Evolutionary conservation across 306 rosid species (phyloP).

Genomic region (Purshia tridentata): DNA sequence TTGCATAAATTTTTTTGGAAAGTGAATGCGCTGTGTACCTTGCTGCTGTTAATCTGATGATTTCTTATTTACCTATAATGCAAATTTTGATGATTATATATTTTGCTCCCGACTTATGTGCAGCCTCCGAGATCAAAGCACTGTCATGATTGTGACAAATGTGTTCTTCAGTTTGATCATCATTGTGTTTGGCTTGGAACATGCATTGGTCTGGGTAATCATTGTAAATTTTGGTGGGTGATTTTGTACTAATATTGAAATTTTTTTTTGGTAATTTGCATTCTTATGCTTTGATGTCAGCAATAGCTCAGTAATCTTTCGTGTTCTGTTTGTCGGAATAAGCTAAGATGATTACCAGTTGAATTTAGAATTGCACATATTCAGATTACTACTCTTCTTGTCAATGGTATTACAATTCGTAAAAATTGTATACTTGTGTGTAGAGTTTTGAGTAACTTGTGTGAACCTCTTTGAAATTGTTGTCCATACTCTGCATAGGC

Average conservation of each 20-base stretch:
- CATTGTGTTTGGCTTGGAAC: conserved; percentile 99
- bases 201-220: conserved; percentile 92
- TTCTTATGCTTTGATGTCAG: conserved; percentile 17
- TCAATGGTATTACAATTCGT: not conserved
- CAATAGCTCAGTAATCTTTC: conserved; percentile 14
- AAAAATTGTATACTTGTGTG: not conserved
- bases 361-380: not conserved
- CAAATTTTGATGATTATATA: conserved; percentile 25
- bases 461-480: not conserved
- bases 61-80: not conserved
- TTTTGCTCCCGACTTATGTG: conserved; percentile 30
- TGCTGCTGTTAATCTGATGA: not conserved
- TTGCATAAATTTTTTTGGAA: not conserved
- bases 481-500: not conserved
- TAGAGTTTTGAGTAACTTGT: not conserved
- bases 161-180: conserved; percentile 97
- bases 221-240: conserved; percentile 96
- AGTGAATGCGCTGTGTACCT: not conserved
- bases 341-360: conserved; percentile 8
- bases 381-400: not conserved
- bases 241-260: not conserved
- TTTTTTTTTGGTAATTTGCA: conserved; percentile 12
- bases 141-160: conserved; percentile 95
- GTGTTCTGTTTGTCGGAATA: conserved; percentile 17
- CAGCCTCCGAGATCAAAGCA: conserved; percentile 99